These are phyloP conservation scores for Metschnikowia chrysomelidarum DNA, from an alignment of 805 yeast species.

Conservation along the genomic window DNA sequence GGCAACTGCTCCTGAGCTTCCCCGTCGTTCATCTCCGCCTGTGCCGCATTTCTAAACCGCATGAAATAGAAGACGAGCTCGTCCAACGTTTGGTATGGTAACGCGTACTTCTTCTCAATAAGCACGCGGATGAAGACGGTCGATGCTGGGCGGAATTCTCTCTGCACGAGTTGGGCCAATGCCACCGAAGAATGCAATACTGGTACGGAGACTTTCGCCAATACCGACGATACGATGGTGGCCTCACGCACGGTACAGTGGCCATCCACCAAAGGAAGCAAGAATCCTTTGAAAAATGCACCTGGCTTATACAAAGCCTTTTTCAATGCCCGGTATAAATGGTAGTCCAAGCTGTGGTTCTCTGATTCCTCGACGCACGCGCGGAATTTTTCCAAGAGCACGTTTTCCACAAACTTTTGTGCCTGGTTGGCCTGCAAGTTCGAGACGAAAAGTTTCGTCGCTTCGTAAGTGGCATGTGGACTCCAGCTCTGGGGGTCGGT, in stretches of 20 bases:
- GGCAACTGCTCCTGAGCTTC: conserved; percentile 63
- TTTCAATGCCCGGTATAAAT: conserved; percentile 85
- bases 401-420: conserved; percentile 71
- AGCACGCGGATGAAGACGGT: conserved; percentile 87
- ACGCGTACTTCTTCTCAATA: conserved; percentile 91
- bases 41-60: conserved; percentile 72
- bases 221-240: conserved; percentile 87
- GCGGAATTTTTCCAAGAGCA: conserved; percentile 71
- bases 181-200: conserved; percentile 97
- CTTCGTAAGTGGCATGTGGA: conserved; percentile 91
- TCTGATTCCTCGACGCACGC: conserved; percentile 68
- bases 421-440: conserved; percentile 86
- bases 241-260: conserved; percentile 93
- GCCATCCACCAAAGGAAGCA: conserved; percentile 86
- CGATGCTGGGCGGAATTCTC: conserved; percentile 85
- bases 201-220: conserved; percentile 87
- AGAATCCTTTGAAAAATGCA: conserved; percentile 94
- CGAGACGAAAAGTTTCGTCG: conserved; percentile 90
- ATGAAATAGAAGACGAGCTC: conserved; percentile 91
- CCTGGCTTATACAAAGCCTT: conserved; percentile 95
- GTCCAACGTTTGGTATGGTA: conserved; percentile 95
- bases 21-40: conserved; percentile 35
- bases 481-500: conserved; percentile 95
- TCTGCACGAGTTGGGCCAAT: conserved; percentile 70
- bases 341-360: conserved; percentile 82